phyloP scores from a whole-genome alignment of 2,329 filamentous ascomycete species.

The Sporothrix sp. region DNA sequence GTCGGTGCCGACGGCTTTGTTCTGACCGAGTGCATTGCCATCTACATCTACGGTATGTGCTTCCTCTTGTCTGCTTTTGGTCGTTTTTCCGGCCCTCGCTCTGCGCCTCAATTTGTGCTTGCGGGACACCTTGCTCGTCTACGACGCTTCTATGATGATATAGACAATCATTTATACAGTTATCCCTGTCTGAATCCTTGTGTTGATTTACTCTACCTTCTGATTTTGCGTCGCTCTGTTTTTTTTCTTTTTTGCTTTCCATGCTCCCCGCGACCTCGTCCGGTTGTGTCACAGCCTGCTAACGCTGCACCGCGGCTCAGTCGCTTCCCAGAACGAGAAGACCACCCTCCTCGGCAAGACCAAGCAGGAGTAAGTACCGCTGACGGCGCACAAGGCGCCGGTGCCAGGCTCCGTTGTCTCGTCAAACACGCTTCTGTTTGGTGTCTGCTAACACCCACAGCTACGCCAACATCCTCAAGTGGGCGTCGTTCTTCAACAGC shows the following conservation, averaged over 20 bases:
- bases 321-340: conserved; percentile 99
- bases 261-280: conserved; percentile 15
- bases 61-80: conserved; percentile 12
- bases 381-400: no score
- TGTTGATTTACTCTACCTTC: conserved; percentile 92
- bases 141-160: conserved; percentile 50
- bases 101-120: background rate
- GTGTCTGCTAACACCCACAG: conserved; percentile 28
- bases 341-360: conserved; percentile 98
- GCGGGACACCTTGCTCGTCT: background rate
- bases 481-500: conserved; percentile 93
- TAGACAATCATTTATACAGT: conserved; percentile 66
- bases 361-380: conserved; percentile 80
- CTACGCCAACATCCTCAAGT: conserved; percentile 94
- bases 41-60: conserved; percentile 94
- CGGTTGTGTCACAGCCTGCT: conserved; percentile 14
- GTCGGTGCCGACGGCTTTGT: conserved; percentile 84
- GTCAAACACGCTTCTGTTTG: no score
- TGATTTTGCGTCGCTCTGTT: conserved; percentile 41
- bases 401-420: no score
- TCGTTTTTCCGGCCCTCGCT: background rate
- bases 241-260: conserved; percentile 23
- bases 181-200: conserved; percentile 92
- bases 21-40: conserved; percentile 83
- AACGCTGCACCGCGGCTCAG: conserved; percentile 37